Evolutionary conservation across 768 basidiomycete genomes (phyloP).

Genomic region (Tricholoma saponaceum): DNA sequence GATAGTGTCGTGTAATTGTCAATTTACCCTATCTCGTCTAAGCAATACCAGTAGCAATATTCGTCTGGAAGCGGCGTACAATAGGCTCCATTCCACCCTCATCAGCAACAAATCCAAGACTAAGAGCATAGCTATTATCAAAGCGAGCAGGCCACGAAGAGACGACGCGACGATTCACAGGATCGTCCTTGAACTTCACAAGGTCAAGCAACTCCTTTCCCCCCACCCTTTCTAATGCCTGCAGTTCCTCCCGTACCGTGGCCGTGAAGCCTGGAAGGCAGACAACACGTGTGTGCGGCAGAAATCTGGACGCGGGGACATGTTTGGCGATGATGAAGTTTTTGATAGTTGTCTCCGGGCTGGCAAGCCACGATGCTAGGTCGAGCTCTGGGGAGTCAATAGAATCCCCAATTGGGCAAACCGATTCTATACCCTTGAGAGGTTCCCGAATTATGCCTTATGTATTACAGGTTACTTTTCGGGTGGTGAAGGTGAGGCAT

Average conservation of each 20-base stretch:
- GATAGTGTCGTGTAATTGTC: too few species aligned
- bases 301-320: constrained; percentile 38
- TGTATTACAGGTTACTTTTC: not conserved
- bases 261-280: constrained; percentile 59
- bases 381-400: constrained; percentile 39
- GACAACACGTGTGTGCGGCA: constrained; percentile 45
- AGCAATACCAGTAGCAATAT: constrained; percentile 15
- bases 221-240: constrained; percentile 48
- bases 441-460: constrained; percentile 54
- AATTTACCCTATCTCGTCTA: too few species aligned
- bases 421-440: constrained; percentile 41
- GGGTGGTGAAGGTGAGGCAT: not conserved
- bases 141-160: constrained; percentile 45
- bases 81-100: constrained; percentile 43
- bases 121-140: constrained; percentile 39
- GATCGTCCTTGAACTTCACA: constrained; percentile 45
- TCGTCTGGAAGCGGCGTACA: constrained; percentile 32
- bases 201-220: constrained; percentile 43
- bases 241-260: constrained; percentile 50
- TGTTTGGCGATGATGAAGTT: constrained; percentile 50
- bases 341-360: constrained; percentile 44
- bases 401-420: constrained; percentile 51
- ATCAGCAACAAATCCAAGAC: constrained; percentile 40
- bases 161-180: constrained; percentile 37
- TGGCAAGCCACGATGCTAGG: constrained; percentile 47